Base-by-base conservation (phyloP, 2,329 filamentous ascomycete genomes). In the Sporothrix pallida region DNA sequence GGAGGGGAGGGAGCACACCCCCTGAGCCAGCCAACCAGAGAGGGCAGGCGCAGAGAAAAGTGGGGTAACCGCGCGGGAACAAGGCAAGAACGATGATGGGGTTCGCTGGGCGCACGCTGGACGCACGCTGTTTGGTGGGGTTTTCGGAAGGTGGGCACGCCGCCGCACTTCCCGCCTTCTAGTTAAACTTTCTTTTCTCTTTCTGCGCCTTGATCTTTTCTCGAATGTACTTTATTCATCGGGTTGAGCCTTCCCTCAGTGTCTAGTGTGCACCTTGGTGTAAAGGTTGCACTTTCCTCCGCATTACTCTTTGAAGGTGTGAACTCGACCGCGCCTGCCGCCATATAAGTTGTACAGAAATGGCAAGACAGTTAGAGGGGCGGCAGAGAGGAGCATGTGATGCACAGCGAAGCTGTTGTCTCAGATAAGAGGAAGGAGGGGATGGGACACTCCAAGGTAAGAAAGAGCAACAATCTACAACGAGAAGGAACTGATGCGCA, bases 341-440 rank as follows among this genome's bases (percentile, higher is more conserved):
- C 20, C 20, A 6, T 48, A n/a, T 23, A 44, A 65, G n/a, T 23
- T 17, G 56, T 44, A 65, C 60, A 44, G 3, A 65, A 23, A 23
- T 67, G 62, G 62, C 62, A 67, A 8, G 62, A 48, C 17, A 12
- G 42, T 3, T 65, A n/a, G n/a, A 48, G n/a, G 42, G 62, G 42
- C 37, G 42, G 62, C n/a, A 46, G n/a, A 15, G 62, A 65, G 42
- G 46, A 37, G 17, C 52, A 70, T 70, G 68, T 70, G 68, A 70
- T 31, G 68, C 4, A 20, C 31, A 13, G n/a, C 20, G 20, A 37
- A n/a, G 46, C 23, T n/a, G 48, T 9, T 69, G 65, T 69, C 65
- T 69, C 8, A 54, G 65, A 69, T 69, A 69, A 56, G 48, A 70
- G 48, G 67, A 70, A 56, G 67, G 44, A 68, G 44, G 63, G 63